Base-by-base conservation (phyloP, 1,139 yeast genomes). In the Pichiaceae sp. region DNA sequence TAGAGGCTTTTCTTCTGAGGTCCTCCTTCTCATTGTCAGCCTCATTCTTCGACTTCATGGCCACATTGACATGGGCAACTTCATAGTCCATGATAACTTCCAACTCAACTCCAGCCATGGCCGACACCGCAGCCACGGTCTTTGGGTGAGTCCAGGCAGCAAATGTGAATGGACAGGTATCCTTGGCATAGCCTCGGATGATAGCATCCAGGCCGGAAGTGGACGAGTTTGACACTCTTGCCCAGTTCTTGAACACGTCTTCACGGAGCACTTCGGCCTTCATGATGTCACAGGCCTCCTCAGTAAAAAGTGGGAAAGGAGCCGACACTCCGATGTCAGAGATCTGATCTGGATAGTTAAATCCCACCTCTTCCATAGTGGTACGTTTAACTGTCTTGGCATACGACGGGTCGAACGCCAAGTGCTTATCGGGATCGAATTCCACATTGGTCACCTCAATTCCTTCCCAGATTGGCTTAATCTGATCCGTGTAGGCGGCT, bases 61-160 rank as follows among this genome's bases (percentile, higher is more conserved):
- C 64, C 24, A 71, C 51, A 46, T 75, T 75, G 33, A 65, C 60
- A 45, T 70, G 73, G 8, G 70, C 78, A 35, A 71, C 62, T 52
- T 75, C 80, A 46, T 67, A 74, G 48, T 73, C 78, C 64, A 72
- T 62, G 23, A 68, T 57, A 23, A 67, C 60, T 42, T 67, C 70
- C 37, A 75, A 60, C 27, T 72, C 76, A 30, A 72, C 70, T 2
- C 78, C 79, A 3, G 78, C 75, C 72, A 73, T 70, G 15, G 51
- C 58, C 35, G 66, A 61, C 24, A 74, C 56, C 33, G 73, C 64
- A 35, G 67, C 72, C 48, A 68, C 55, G 3, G 76, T 70, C 42
- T 60, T 62, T 16, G 79, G 79, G 44, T 72, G 75, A 4, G 65
- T 66, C 78, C 79, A 73, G 11, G 80, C 80, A 4, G 59, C 63